phyloP scores from a whole-genome alignment of 2,329 filamentous ascomycete genomes.

The Cytospora mali region DNA sequence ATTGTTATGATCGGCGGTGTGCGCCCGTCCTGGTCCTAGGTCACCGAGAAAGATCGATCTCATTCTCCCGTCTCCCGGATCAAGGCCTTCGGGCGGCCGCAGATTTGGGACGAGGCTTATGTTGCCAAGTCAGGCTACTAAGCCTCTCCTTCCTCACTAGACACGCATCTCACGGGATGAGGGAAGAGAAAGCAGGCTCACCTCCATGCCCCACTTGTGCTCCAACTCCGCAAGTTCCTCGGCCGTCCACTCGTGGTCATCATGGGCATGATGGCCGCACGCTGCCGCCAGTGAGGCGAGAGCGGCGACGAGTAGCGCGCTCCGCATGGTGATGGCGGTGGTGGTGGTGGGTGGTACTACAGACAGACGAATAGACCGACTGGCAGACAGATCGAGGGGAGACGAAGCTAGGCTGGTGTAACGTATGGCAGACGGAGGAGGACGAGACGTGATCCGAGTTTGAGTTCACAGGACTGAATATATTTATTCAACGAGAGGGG shows the following conservation, averaged over 20 bases:
- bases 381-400: not conserved
- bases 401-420: not conserved
- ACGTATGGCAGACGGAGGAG: not conserved
- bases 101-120: slow-evolving; percentile 8
- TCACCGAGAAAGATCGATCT: slow-evolving; percentile 16
- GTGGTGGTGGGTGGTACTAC: not conserved
- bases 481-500: not conserved
- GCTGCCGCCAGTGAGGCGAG: slow-evolving; percentile 35
- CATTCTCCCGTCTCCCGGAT: not conserved
- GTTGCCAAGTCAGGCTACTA: slow-evolving; percentile 2
- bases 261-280: slow-evolving; percentile 39
- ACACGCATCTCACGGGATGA: not conserved
- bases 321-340: slow-evolving; percentile 32
- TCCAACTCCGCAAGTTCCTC: slow-evolving; percentile 57
- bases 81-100: slow-evolving; percentile 9
- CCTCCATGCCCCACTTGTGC: slow-evolving; percentile 60
- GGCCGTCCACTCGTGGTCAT: slow-evolving; percentile 49
- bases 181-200: slow-evolving; percentile 37
- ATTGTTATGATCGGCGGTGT: slow-evolving; percentile 18
- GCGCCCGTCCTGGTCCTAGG: not conserved
- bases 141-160: not conserved
- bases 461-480: not conserved
- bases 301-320: slow-evolving; percentile 29
- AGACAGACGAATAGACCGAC: not conserved
- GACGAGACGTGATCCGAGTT: not conserved